phyloP scores from a whole-genome alignment of 2,329 filamentous ascomycete genomes.

The Ascomycota sp. region DNA sequence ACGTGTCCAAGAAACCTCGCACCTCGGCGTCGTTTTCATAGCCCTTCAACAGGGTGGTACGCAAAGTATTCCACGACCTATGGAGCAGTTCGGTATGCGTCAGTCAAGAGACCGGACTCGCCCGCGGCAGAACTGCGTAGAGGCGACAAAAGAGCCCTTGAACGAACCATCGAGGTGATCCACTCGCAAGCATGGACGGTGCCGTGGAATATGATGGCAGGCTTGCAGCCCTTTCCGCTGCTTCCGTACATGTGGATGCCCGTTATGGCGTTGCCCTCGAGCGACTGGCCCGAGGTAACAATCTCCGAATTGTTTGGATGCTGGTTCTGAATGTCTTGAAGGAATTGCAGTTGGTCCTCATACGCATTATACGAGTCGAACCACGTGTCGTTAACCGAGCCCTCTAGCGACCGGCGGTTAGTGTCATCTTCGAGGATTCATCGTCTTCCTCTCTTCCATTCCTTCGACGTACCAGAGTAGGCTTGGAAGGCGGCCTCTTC shows the following conservation, averaged over 20 bases:
- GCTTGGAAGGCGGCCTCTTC: conserved; percentile 11
- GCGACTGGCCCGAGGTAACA: conserved; percentile 26
- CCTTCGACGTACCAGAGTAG: conserved; percentile 10
- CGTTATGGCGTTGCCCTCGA: conserved; percentile 32
- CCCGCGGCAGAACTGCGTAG: too few relatives aligned
- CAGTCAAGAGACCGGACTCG: too few relatives aligned
- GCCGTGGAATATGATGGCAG: conserved; percentile 33
- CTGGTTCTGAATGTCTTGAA: conserved; percentile 20
- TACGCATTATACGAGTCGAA: conserved; percentile 34
- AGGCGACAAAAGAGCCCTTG: not conserved
- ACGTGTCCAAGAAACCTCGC: conserved; percentile 31
- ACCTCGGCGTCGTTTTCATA: conserved; percentile 19
- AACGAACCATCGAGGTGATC: conserved; percentile 30
- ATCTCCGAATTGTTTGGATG: conserved; percentile 25
- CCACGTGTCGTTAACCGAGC: conserved; percentile 17
- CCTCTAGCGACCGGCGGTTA: too few relatives aligned
- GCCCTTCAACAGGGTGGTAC: conserved; percentile 24
- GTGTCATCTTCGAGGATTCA: too few relatives aligned
- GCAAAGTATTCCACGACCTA: conserved; percentile 30
- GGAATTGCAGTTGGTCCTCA: conserved; percentile 26
- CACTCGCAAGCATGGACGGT: conserved; percentile 41
- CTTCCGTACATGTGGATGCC: conserved; percentile 37
- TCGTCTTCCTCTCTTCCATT: not conserved
- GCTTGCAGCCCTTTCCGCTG: conserved; percentile 21
- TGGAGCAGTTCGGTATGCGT: not conserved